Conservation (phyloP, 345 rosid species). For the Populus euphratica region DNA sequence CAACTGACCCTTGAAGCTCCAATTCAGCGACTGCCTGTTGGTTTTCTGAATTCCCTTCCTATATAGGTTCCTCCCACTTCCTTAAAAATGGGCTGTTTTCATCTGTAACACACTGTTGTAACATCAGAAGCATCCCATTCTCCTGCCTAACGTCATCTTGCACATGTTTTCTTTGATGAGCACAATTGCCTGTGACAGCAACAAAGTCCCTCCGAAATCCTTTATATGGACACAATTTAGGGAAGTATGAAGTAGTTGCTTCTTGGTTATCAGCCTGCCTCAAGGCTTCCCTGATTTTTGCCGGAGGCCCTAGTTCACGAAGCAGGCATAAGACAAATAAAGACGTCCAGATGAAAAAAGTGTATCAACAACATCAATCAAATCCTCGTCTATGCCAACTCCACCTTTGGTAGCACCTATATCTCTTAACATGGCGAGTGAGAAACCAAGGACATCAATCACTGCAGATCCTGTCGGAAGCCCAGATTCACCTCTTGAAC, state of each 20-base stretch:
- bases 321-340: slow-evolving; percentile 45
- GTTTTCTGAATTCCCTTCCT: slow-evolving; percentile 72
- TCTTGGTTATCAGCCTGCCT: slow-evolving; percentile 34
- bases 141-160: slow-evolving; percentile 60
- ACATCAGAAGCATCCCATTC: slow-evolving; percentile 50
- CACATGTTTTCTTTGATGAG: slow-evolving; percentile 51
- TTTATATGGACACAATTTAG: slow-evolving; percentile 54
- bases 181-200: slow-evolving; percentile 69
- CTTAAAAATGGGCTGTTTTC: slow-evolving; percentile 74
- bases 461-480: slow-evolving; percentile 56
- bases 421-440: slow-evolving; percentile 55
- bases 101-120: slow-evolving; percentile 74
- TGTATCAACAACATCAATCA: slow-evolving; percentile 31
- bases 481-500: slow-evolving; percentile 36
- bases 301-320: slow-evolving; percentile 61
- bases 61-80: slow-evolving; percentile 78
- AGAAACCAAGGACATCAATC: slow-evolving; percentile 58
- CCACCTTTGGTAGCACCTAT: slow-evolving; percentile 2
- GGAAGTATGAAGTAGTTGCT: slow-evolving; percentile 11
- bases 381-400: slow-evolving; percentile 18
- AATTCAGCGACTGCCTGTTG: slow-evolving; percentile 59
- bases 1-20: slow-evolving; percentile 70
- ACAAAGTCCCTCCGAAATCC: slow-evolving; percentile 81
- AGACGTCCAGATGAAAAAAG: slow-evolving; percentile 53
- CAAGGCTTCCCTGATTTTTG: slow-evolving; percentile 49